A percentile compares a stretch with the other conserved stretches of the same genome.
Conservation (phyloP, 1,284 basidiomycete species). For the Ceratobasidium sp. region DNA sequence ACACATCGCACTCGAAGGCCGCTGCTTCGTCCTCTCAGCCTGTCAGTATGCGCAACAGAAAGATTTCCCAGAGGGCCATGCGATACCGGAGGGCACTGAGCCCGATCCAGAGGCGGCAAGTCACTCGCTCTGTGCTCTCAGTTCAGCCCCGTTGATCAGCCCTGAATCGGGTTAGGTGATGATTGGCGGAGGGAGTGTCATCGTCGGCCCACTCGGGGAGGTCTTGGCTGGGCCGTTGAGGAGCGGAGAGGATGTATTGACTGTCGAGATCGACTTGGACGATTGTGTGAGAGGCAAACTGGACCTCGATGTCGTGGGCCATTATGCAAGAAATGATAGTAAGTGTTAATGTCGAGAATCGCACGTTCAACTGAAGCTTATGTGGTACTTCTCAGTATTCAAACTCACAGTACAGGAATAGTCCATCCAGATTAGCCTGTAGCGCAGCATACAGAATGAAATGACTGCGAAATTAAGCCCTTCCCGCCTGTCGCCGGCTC, state of each 20-base stretch:
- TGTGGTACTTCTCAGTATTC: neutral
- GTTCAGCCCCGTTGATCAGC: neutral
- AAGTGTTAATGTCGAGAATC: conserved; percentile 48
- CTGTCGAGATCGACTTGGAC: conserved; percentile 68
- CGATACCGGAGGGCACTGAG: conserved; percentile 55
- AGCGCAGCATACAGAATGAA: neutral
- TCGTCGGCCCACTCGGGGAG: conserved; percentile 69
- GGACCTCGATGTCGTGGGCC: conserved; percentile 73
- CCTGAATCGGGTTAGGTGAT: conserved; percentile 54
- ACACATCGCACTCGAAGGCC: conserved; percentile 77
- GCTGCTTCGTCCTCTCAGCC: conserved; percentile 74
- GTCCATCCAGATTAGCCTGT: neutral
- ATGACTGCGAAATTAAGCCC: neutral
- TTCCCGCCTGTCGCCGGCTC: conserved; percentile 28
- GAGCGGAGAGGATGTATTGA: conserved; percentile 66
- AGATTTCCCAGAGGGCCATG: conserved; percentile 66
- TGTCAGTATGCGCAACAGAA: conserved; percentile 69
- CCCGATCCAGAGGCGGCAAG: conserved; percentile 57
- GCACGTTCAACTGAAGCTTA: neutral
- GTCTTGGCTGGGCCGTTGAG: conserved; percentile 72
- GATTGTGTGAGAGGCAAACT: conserved; percentile 70
- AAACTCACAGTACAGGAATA: conserved; percentile 30
- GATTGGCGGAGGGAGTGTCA: conserved; percentile 71
- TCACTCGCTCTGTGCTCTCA: conserved; percentile 14
- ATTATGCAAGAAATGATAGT: conserved; percentile 72